Base-by-base conservation (phyloP, 306 rosid species). In the Elaeagnus macrophylla region DNA sequence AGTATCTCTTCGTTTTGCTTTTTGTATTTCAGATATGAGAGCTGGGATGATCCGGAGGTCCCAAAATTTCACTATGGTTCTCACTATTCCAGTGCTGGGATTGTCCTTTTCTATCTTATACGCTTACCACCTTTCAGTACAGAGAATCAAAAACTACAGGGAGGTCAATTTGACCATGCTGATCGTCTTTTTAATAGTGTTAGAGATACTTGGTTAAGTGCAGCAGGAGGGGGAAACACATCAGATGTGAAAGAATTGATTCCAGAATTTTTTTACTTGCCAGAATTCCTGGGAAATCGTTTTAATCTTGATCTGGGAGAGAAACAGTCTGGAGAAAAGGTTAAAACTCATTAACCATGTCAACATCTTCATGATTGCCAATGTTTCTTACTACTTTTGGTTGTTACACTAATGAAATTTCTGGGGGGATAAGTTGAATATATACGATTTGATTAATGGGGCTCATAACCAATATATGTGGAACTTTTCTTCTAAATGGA, bases 11-110 rank as follows among this genome's bases (percentile, higher is more conserved):
- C 53, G 11, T 43, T 49, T 48, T 44, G n/a, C 59, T 59, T 66
- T 18, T 45, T 41, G 54, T 60, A 37, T 55, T 50, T 58, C 68
- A 93, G 99, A 69, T 84, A 84, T 5, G 96, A 88, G 71, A 93
- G 96, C 81, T 93, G 99, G 99, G 99, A 93, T 67, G 99, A 93
- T 70, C 99, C 99, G 1, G 99, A 93, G 83, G 86, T 93, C 50
- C 99, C 99, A 11, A 93, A 93, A 69, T 93, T 93, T 74, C 96
- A 93, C 67, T 93, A 93, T 54, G 99, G 99, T 57, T 93, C 99
- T 54, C 99, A 93, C 79, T 93, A 93, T 75, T 93, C 99, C 62
- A 93, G 99, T 85, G 99, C 99, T 77, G 99, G 99, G 72, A 93
- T 88, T 61, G 99, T 93, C 59, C 96, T 93, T 47, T 93, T 87